Percentiles rank a stretch among this genome's conserved stretches.
phyloP scores from a whole-genome alignment of 441 rosid species.

The Raphanus hybrid region DNA sequence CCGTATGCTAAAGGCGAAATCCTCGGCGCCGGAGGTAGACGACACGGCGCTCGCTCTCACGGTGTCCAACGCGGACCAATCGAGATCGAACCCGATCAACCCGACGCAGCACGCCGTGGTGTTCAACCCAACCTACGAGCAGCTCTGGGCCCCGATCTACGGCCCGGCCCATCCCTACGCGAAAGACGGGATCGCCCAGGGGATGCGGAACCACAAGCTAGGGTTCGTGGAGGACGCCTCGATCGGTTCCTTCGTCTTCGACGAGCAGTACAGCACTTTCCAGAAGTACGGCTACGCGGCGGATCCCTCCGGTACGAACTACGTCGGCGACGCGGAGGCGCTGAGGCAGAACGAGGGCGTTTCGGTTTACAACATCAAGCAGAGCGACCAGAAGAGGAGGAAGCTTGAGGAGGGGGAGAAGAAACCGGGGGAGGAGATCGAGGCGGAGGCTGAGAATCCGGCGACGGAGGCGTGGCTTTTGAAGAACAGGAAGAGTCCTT shows the following conservation, averaged over 20 bases:
- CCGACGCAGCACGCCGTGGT: constrained; percentile 79
- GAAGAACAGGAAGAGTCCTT: constrained; percentile 90
- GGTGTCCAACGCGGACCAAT: constrained; percentile 60
- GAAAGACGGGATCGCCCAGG: constrained; percentile 93
- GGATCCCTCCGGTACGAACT: constrained; percentile 84
- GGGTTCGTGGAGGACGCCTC: constrained; percentile 97
- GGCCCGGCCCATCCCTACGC: constrained; percentile 97
- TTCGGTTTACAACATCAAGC: constrained; percentile 86
- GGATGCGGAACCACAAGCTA: constrained; percentile 96
- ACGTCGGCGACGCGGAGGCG: constrained; percentile 81
- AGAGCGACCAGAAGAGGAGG: constrained; percentile 82
- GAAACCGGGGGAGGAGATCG: constrained; percentile 38
- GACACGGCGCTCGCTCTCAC: constrained; percentile 88
- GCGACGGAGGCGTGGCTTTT: constrained; percentile 75
- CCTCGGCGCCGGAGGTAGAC: constrained; percentile 90
- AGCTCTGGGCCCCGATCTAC: constrained; percentile 92
- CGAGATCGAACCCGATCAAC: constrained; percentile 73
- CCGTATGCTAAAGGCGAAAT: constrained; percentile 71
- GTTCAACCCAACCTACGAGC: constrained; percentile 88
- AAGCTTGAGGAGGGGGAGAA: constrained; percentile 59
- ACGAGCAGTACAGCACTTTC: constrained; percentile 95
- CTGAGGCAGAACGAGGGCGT: constrained; percentile 67
- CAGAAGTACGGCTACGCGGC: constrained; percentile 89
- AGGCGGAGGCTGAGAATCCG: constrained; percentile 73
- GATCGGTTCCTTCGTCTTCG: constrained; percentile 82